A percentile compares a stretch with the other conserved stretches of the same genome.
Evolutionary conservation across 352 stramenopile species (phyloP).

Genomic region (Albugo candida): DNA sequence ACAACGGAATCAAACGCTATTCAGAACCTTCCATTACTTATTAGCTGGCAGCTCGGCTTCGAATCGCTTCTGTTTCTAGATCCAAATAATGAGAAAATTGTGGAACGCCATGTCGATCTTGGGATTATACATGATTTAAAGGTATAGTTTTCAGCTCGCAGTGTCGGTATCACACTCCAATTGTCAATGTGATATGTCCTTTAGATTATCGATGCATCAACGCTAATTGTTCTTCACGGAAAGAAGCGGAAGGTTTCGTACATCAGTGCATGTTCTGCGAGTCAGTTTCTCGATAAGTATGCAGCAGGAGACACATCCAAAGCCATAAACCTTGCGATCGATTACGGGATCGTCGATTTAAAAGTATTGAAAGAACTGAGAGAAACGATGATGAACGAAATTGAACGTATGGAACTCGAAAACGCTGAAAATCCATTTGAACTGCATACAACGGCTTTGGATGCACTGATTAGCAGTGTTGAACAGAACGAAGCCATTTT

Average conservation of each 20-base stretch:
- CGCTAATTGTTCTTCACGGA: slow-evolving; percentile 50
- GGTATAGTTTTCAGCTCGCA: slow-evolving; percentile 11
- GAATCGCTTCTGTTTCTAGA: slow-evolving; percentile 73
- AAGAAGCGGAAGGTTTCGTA: slow-evolving; percentile 50
- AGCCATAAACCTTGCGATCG: too few species aligned
- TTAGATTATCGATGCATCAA: slow-evolving; percentile 48
- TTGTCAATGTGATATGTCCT: neutral
- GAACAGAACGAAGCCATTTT: too few species aligned
- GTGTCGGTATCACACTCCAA: neutral
- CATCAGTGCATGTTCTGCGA: slow-evolving; percentile 44
- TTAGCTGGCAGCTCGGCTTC: slow-evolving; percentile 67
- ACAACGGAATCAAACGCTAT: slow-evolving; percentile 18
- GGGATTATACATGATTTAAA: slow-evolving; percentile 72
- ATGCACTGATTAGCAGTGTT: too few species aligned
- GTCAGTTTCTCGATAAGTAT: slow-evolving; percentile 59
- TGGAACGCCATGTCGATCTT: slow-evolving; percentile 76
- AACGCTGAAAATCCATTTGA: too few species aligned
- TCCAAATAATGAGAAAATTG: slow-evolving; percentile 60
- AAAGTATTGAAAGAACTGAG: too few species aligned
- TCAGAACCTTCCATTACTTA: slow-evolving; percentile 26
- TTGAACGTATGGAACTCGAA: too few species aligned
- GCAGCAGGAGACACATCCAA: slow-evolving; percentile 4
- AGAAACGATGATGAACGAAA: too few species aligned
- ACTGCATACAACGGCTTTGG: too few species aligned
- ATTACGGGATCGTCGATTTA: too few species aligned